Conservation (phyloP, 441 rosid genomes). For the Aquilaria agallochum region DNA sequence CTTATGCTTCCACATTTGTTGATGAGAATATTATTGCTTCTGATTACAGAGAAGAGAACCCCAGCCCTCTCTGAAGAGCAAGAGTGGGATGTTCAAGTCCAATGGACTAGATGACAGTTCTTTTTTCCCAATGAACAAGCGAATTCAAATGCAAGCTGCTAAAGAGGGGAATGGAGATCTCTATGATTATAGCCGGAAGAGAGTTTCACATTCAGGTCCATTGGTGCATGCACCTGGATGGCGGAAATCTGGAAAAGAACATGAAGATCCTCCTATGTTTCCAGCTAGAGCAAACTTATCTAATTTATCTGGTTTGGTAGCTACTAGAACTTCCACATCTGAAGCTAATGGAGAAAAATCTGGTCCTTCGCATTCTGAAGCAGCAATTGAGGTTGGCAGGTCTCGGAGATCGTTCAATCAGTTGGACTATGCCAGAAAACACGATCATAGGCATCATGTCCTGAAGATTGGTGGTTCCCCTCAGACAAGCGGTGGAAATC, state of each 20-base stretch:
- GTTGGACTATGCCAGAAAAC: slow-evolving; percentile 25
- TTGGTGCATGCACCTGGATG: slow-evolving; percentile 37
- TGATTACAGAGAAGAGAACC: slow-evolving; percentile 45
- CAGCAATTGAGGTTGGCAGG: slow-evolving; percentile 26
- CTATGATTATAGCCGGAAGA: slow-evolving; percentile 30
- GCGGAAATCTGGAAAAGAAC: slow-evolving; percentile 45
- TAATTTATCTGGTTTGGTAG: slow-evolving; percentile 46
- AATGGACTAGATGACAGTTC: slow-evolving; percentile 38
- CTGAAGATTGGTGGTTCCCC: slow-evolving; percentile 30
- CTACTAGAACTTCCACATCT: slow-evolving; percentile 37
- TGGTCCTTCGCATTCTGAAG: slow-evolving; percentile 25
- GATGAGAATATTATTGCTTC: slow-evolving; percentile 9
- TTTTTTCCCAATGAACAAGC: slow-evolving; percentile 36
- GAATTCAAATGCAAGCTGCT: slow-evolving; percentile 32
- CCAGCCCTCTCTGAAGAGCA: slow-evolving; percentile 35
- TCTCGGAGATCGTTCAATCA: slow-evolving; percentile 26
- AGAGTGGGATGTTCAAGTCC: slow-evolving; percentile 36
- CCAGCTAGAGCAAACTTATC: slow-evolving; percentile 37
- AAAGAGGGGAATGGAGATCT: slow-evolving; percentile 44
- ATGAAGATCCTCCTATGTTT: slow-evolving; percentile 26
- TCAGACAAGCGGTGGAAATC: slow-evolving; percentile 22
- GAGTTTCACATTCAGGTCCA: slow-evolving; percentile 78
- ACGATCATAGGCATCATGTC: slow-evolving; percentile 20
- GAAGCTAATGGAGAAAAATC: slow-evolving; percentile 28
- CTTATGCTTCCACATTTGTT: not conserved